These are phyloP conservation scores for Corrigiola litoralis DNA, from an alignment of 179 eudicot genomes.

Conservation along the genomic window DNA sequence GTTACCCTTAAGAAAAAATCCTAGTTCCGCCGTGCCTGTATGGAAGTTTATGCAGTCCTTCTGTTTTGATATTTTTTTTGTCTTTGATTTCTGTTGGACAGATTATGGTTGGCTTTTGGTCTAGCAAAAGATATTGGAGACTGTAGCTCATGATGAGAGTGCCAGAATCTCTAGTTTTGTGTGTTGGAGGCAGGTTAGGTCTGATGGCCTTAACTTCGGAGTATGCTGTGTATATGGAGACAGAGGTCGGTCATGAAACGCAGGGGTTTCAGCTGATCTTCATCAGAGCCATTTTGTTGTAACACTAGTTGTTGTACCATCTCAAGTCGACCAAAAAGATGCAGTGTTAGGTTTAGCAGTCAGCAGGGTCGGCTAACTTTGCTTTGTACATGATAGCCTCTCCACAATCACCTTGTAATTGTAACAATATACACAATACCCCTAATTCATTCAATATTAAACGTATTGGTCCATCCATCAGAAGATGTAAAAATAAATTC, in stretches of 20 bases:
- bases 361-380: neutral
- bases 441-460: neutral
- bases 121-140: neutral
- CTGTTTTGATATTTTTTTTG: too few relatives aligned
- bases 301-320: neutral
- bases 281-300: neutral
- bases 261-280: neutral
- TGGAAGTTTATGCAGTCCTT: too few relatives aligned
- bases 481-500: too few relatives aligned
- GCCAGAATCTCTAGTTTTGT: neutral
- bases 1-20: too few relatives aligned
- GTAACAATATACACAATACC: neutral
- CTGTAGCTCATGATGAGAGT: neutral
- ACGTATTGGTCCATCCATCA: too few relatives aligned
- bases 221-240: neutral
- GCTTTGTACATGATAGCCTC: neutral
- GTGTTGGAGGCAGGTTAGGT: neutral
- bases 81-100: neutral
- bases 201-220: neutral
- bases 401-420: neutral
- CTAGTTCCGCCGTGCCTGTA: neutral
- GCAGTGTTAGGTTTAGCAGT: neutral
- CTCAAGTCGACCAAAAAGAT: neutral
- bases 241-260: neutral
- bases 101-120: neutral